Evolutionary conservation across 2,329 filamentous ascomycete species (phyloP), one percentile per base, ranked within the genome.

Genomic region (Lecanoromycetidae sp.): DNA sequence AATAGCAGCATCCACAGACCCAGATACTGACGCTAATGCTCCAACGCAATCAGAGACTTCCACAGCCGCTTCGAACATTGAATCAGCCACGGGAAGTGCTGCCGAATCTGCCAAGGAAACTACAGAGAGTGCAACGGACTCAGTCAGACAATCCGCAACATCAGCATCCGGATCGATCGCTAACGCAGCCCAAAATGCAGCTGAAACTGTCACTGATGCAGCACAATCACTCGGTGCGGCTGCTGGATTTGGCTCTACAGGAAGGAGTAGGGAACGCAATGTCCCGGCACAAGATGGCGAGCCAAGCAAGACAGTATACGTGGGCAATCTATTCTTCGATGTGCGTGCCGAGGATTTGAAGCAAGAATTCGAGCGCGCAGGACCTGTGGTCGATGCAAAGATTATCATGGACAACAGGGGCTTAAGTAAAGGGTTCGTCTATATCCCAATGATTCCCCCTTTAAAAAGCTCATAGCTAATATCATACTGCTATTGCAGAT

Each of bases 271-370:
- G n/a, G n/a, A n/a, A n/a, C n/a, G n/a, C n/a, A 17, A 30, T n/a
- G 12, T 10, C 3, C 7, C 22, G 8, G n/a, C 29, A 5, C 50
- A 32, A 4, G 36, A 47, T 9, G 44, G 52, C 26, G 45, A 55
- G n/a, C 65, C 65, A 15, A 67, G 66, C 41, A 63, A 64, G 52
- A 73, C 68, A 6, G 56, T 85, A 48, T 86, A 81, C 57, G 59
- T 85, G 52, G 80, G 79, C 50, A 86, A 86, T 62, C 65, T 86
- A 37, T 79, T 77, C 61, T 86, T 78, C 60, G 80, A 85, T 58
- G 72, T 82, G 47, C 78, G 72, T 5, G 71, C 75, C 5, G 70
- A 75, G 25, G 74, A 82, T 54, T 57, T 87, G 38, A 67, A 71
- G 56, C 68, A 71, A 42, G 72, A 78, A 37, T 80, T 84, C 59